Evolutionary conservation across 1,284 basidiomycete species (phyloP), one percentile per base, ranked within the genome.

Genomic region (Ceratobasidium sp.): DNA sequence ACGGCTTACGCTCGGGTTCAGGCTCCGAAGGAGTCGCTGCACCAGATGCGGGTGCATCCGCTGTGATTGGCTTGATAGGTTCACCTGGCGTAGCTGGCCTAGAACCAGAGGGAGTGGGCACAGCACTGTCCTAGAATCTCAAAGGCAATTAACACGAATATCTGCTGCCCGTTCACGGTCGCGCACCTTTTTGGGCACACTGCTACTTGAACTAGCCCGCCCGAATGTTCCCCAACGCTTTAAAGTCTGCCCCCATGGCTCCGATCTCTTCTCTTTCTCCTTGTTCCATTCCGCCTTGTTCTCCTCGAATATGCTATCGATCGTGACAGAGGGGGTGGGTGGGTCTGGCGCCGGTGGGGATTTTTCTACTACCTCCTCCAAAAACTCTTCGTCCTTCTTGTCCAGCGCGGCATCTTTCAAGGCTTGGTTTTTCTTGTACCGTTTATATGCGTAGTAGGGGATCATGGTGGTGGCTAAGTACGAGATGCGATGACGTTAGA

Each of bases 361-460:
- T 38, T 52, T 69, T 35, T 77, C 57, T 8, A 70, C 66, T 1
- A 62, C 66, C 16, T 77, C 59, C 35, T 67, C 48, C 5, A 77
- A 48, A 23, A 69, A 77, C 55, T 68, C 41, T 44, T 77, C 76
- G 20, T 77, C 66, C 41, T 69, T 77, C 57, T 77, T 68, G 76
- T 77, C 76, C 1, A 77, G 46, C 6, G 67, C 76, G 10, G 66
- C 46, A 23, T 77, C 66, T 35, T 70, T 62, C 12, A 69, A 46
- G 38, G 76, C 76, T 41, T 77, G 76, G 27, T 77, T 69, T 33
- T 77, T n/a, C 57, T 69, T 77, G 66, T 77, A 77, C 67, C 59
- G 35, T 59, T 77, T 77, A 48, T 77, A 77, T 55, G 66, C 65
- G 67, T 69, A 77, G 60, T 77, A 77, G 46, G 65, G 66, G 38